Evolutionary conservation across 2,329 filamentous ascomycete species (phyloP).

Genomic region (Monilinia fructigena): DNA sequence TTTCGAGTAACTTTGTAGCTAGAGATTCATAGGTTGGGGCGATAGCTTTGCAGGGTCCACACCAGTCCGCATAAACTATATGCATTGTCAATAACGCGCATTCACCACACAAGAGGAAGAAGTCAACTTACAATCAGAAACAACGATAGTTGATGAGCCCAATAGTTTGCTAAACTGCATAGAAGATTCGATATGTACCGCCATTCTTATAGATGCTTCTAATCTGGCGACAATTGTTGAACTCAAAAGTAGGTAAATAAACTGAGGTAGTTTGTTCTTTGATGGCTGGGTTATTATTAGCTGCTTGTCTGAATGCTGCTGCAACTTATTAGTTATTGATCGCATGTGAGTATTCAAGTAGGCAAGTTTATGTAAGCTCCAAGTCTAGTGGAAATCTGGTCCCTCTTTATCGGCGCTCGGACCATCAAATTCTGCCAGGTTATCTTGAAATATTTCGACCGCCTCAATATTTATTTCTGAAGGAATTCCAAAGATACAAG

Average conservation of each 20-base stretch:
- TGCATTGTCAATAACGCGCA: slow-evolving; percentile 21
- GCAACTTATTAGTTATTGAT: neutral
- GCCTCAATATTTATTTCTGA: slow-evolving; percentile 24
- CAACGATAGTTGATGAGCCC: slow-evolving; percentile 71
- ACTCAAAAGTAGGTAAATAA: neutral
- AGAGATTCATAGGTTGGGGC: slow-evolving; percentile 86
- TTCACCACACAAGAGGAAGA: slow-evolving; percentile 36
- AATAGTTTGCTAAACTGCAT: slow-evolving; percentile 72
- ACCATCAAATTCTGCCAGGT: slow-evolving; percentile 28
- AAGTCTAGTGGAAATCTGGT: slow-evolving; percentile 16
- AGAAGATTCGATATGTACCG: slow-evolving; percentile 59
- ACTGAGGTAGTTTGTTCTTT: neutral
- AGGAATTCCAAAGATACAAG: slow-evolving; percentile 11
- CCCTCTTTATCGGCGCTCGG: slow-evolving; percentile 21
- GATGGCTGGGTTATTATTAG: neutral
- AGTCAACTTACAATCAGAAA: slow-evolving; percentile 77
- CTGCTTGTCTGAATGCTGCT: slow-evolving; percentile 6
- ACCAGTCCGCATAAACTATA: slow-evolving; percentile 87
- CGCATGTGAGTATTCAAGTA: too few relatives aligned
- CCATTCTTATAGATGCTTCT: neutral
- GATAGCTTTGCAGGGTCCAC: slow-evolving; percentile 82
- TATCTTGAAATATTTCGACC: slow-evolving; percentile 21
- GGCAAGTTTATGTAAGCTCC: neutral
- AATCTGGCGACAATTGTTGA: neutral
- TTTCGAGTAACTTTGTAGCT: slow-evolving; percentile 72